These are phyloP conservation scores for Pseudocercospora vitis DNA, from an alignment of 2,329 filamentous ascomycete species.

Conservation along the genomic window DNA sequence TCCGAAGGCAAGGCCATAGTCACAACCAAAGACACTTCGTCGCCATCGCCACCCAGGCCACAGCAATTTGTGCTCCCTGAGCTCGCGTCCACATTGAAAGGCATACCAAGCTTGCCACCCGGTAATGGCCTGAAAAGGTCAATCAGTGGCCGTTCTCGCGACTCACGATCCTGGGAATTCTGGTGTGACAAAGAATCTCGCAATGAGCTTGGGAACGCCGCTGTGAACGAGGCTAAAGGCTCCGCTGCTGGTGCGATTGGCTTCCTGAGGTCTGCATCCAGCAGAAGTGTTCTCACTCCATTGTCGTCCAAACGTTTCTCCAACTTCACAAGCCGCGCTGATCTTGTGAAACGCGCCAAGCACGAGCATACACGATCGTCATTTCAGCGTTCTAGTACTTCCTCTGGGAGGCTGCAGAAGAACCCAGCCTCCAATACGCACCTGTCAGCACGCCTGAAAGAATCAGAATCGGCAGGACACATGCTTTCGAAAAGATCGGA, in stretches of 20 bases:
- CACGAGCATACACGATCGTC: constrained; percentile 39
- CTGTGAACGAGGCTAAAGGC: constrained; percentile 75
- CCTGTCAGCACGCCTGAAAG: constrained; percentile 33
- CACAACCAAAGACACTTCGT: constrained; percentile 65
- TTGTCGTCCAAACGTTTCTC: constrained; percentile 68
- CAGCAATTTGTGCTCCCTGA: constrained; percentile 38
- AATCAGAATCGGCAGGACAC: constrained; percentile 31
- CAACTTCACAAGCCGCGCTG: constrained; percentile 20
- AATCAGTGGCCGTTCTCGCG: constrained; percentile 71
- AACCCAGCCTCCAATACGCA: constrained; percentile 3
- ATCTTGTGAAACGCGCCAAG: constrained; percentile 49
- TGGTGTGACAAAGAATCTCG: constrained; percentile 79
- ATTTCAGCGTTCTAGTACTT: constrained; percentile 35
- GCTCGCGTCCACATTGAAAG: constrained; percentile 42
- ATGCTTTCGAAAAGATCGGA: constrained; percentile 62
- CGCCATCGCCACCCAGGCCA: constrained; percentile 63
- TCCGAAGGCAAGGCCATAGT: constrained; percentile 90
- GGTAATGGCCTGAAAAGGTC: constrained; percentile 44
- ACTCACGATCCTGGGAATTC: constrained; percentile 88
- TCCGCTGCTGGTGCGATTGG: constrained; percentile 80
- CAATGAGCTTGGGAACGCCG: constrained; percentile 76
- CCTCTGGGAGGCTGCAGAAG: constrained; percentile 36
- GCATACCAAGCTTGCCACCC: neutral
- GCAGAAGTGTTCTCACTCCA: constrained; percentile 50
- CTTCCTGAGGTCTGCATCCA: constrained; percentile 71